These are phyloP conservation scores for Puccinia coronata DNA, from an alignment of 1,284 basidiomycete genomes.

Conservation along the genomic window DNA sequence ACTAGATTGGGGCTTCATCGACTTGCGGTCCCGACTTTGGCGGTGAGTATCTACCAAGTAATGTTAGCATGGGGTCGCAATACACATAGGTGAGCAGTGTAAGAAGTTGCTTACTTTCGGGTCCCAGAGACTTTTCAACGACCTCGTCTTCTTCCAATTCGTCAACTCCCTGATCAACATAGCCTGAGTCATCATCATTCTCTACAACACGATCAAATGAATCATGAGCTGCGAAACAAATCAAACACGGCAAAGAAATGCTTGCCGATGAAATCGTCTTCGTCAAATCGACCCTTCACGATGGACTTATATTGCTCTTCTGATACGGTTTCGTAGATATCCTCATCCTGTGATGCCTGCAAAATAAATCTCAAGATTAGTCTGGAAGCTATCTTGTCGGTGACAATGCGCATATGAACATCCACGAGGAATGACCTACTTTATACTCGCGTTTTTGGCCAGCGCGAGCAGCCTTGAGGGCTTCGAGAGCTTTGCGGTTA, in stretches of 20 bases:
- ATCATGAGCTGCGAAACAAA: background rate
- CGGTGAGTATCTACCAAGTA: background rate
- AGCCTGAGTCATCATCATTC: conserved; percentile 88
- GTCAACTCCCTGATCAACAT: conserved; percentile 94
- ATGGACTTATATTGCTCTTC: conserved; percentile 88
- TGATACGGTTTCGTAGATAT: conserved; percentile 86
- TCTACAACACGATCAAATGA: conserved; percentile 58
- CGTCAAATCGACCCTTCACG: conserved; percentile 78
- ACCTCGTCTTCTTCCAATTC: conserved; percentile 67
- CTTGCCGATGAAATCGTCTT: conserved; percentile 81
- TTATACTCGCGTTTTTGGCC: conserved; percentile 62
- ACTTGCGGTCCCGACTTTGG: conserved; percentile 29
- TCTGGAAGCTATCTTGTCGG: too few species aligned
- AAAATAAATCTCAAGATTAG: background rate
- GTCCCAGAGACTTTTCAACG: background rate
- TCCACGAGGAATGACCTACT: too few species aligned
- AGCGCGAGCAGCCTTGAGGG: conserved; percentile 61
- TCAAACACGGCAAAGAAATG: background rate
- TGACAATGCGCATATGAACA: too few species aligned
- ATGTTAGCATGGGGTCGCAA: background rate
- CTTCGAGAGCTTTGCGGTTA: conserved; percentile 57
- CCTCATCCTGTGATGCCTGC: conserved; percentile 66
- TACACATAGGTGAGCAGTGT: background rate
- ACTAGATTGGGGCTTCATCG: conserved; percentile 9
- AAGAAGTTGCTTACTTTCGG: background rate